Evolutionary conservation across 257 asterid species (phyloP).

Genomic region (Ocimum tenuiflorum): DNA sequence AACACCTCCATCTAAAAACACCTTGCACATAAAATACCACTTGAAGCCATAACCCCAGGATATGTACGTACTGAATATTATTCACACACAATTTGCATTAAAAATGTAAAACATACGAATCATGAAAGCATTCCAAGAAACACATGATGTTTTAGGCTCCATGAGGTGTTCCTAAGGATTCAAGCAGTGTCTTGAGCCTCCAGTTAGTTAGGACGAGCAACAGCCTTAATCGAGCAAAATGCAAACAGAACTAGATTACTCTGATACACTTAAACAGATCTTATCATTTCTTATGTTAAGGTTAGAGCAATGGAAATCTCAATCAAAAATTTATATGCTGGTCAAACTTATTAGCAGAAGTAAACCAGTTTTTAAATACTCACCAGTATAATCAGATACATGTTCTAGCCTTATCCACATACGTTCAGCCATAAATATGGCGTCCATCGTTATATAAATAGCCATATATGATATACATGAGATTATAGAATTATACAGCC

Average conservation of each 20-base stretch:
- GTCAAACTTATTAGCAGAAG: not conserved
- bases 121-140: slow-evolving; percentile 1
- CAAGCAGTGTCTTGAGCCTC: not conserved
- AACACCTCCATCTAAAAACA: not conserved
- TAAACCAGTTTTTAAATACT: not conserved
- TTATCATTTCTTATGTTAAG: not conserved
- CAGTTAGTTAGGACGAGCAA: not conserved
- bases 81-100: not conserved
- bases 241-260: not conserved
- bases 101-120: not conserved
- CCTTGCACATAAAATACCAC: not conserved
- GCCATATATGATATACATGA: not conserved
- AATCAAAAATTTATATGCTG: no score
- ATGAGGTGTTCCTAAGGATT: not conserved
- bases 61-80: not conserved
- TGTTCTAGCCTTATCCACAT: slow-evolving; percentile 15
- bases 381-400: not conserved
- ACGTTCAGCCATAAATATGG: not conserved
- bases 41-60: not conserved
- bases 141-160: not conserved
- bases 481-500: not conserved
- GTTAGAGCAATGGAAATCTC: not conserved
- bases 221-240: not conserved
- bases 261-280: not conserved
- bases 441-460: not conserved